A percentile compares a stretch with the other conserved stretches of the same genome.
Conservation (phyloP, 108 stramenopile species). For the Stephanodiscus minutulus region DNA sequence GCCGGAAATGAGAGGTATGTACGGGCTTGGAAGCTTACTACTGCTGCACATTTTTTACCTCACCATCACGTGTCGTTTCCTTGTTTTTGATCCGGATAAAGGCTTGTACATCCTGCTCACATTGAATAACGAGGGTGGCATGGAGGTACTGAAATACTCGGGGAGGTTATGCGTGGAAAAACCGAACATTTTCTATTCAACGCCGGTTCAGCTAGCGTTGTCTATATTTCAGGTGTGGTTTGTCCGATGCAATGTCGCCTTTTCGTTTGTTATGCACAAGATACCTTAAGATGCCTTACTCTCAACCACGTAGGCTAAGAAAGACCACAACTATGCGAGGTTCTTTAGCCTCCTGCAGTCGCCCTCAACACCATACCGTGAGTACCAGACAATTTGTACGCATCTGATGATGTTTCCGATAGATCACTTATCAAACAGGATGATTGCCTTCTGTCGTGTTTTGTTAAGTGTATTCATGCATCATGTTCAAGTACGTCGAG, state of each 20-base stretch:
- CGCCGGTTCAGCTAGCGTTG: conserved; percentile 84
- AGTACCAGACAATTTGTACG: conserved; percentile 8
- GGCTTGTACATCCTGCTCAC: conserved; percentile 74
- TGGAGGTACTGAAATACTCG: conserved; percentile 91
- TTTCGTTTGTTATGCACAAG: neutral
- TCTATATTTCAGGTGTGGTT: conserved; percentile 72
- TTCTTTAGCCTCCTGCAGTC: conserved; percentile 74
- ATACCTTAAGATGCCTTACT: neutral
- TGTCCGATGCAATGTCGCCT: neutral
- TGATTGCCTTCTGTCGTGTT: neutral
- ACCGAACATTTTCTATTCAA: conserved; percentile 75
- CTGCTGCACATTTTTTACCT: conserved; percentile 3
- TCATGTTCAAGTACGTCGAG: conserved; percentile 92
- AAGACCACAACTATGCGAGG: conserved; percentile 84
- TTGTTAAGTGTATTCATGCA: conserved; percentile 58
- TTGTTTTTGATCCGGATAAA: neutral
- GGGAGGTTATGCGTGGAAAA: conserved; percentile 64
- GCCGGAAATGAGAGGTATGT: conserved; percentile 85
- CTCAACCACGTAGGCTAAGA: conserved; percentile 50
- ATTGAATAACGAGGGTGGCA: conserved; percentile 88
- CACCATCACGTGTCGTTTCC: neutral
- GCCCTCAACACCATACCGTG: conserved; percentile 71
- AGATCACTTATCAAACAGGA: neutral
- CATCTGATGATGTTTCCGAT: neutral
- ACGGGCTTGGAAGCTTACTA: conserved; percentile 6